phyloP scores from a whole-genome alignment of 1,139 yeast species.

The Hemisphaericaspora lyxosophila region DNA sequence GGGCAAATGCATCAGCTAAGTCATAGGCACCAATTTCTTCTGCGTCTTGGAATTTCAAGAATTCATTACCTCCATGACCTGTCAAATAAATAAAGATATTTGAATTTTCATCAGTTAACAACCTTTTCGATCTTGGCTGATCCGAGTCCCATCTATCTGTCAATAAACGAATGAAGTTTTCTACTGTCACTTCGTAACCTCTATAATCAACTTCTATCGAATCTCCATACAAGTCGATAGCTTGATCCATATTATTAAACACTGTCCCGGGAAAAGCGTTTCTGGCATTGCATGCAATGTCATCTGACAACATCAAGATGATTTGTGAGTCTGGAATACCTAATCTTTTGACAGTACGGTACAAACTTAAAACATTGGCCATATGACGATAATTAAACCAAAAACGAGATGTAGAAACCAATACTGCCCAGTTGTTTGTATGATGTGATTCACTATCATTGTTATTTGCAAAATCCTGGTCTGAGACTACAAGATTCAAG shows the following conservation, averaged over 20 bases:
- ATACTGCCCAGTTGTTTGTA: conserved; percentile 91
- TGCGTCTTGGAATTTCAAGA: conserved; percentile 95
- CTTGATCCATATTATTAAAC: conserved; percentile 90
- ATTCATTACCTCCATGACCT: conserved; percentile 98
- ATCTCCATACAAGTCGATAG: conserved; percentile 91
- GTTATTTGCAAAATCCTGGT: neutral
- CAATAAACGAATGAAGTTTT: conserved; percentile 81
- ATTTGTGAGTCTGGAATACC: conserved; percentile 99
- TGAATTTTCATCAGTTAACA: conserved; percentile 89
- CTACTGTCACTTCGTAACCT: conserved; percentile 98
- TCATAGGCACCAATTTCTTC: conserved; percentile 96
- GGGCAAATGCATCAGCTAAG: conserved; percentile 95
- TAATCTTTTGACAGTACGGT: conserved; percentile 89
- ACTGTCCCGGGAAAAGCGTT: conserved; percentile 96
- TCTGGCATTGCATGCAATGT: conserved; percentile 94
- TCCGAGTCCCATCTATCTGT: conserved; percentile 96
- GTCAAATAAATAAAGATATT: conserved; percentile 93
- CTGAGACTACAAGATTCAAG: conserved; percentile 1
- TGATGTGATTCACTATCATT: conserved; percentile 43
- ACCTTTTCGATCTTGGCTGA: conserved; percentile 87
- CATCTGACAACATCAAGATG: conserved; percentile 93
- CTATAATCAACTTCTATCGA: conserved; percentile 94
- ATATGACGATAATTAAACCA: conserved; percentile 98
- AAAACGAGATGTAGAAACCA: conserved; percentile 92
- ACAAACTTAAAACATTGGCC: conserved; percentile 94